Conservation (phyloP, 208 protist species). For the Tritrichomonas musculus region DNA sequence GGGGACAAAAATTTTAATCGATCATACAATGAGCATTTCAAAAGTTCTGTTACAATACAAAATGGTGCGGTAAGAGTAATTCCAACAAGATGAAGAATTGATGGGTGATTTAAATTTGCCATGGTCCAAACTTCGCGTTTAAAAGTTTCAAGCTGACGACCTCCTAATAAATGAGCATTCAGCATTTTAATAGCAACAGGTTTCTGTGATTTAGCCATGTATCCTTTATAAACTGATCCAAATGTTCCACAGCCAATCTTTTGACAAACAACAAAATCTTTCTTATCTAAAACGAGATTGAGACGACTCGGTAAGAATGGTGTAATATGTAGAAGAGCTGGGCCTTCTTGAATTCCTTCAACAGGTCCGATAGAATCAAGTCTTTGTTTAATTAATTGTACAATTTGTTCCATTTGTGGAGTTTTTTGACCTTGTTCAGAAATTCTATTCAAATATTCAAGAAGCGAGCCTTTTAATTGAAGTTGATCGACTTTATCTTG, state of each 20-base stretch:
- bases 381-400: background rate
- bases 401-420: background rate
- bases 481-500: background rate
- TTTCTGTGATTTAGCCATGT: background rate
- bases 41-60: background rate
- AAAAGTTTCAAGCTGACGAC: background rate
- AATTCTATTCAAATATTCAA: background rate
- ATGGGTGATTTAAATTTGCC: background rate
- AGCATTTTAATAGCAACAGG: background rate
- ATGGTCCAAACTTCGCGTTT: constrained; percentile 14
- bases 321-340: background rate
- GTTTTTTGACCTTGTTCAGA: background rate
- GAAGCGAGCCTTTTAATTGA: background rate
- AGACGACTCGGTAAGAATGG: background rate
- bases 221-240: background rate
- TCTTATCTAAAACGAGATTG: background rate
- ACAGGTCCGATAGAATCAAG: background rate
- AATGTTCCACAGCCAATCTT: background rate
- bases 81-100: background rate
- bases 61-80: constrained; percentile 10
- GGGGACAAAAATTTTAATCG: background rate
- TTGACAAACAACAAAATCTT: background rate
- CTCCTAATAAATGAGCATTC: background rate
- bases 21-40: background rate
- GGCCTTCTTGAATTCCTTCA: background rate